Conservation (phyloP, 1,284 basidiomycete genomes). For the Sutorius eximius region DNA sequence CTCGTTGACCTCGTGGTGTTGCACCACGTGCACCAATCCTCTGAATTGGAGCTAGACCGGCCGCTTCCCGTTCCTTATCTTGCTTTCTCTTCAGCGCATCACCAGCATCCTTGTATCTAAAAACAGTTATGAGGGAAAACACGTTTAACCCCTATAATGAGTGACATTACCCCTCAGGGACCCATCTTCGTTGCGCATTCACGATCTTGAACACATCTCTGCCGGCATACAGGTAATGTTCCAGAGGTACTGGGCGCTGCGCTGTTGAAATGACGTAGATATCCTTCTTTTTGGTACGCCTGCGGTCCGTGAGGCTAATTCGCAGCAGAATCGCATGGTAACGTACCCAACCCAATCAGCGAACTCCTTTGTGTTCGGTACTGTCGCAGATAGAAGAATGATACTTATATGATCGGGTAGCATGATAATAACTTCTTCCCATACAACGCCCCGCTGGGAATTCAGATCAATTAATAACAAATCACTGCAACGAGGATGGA, state of each 20-base stretch:
- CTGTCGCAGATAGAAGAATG: conserved; percentile 95
- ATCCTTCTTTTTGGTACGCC: conserved; percentile 98
- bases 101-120: conserved; percentile 84
- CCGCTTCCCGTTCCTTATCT: conserved; percentile 96
- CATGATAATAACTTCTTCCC: conserved; percentile 99
- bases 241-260: conserved; percentile 94
- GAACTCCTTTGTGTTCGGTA: conserved; percentile 98
- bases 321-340: conserved; percentile 5
- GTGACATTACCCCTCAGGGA: conserved; percentile 62
- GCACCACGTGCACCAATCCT: conserved; percentile 79
- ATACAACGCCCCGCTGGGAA: conserved; percentile 93
- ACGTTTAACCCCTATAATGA: conserved; percentile 2
- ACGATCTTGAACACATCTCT: conserved; percentile 93
- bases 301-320: conserved; percentile 33
- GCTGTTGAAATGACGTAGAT: conserved; percentile 99
- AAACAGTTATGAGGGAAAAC: conserved; percentile 5
- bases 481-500: conserved; percentile 3
- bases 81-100: conserved; percentile 92
- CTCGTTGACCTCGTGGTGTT: conserved; percentile 56
- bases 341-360: conserved; percentile 98
- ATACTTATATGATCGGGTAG: conserved; percentile 96
- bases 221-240: conserved; percentile 96
- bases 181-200: conserved; percentile 79
- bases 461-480: conserved; percentile 15
- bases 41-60: conserved; percentile 82